phyloP scores from a whole-genome alignment of 1,139 yeast genomes.

The Wickerhamomyces sp. region DNA sequence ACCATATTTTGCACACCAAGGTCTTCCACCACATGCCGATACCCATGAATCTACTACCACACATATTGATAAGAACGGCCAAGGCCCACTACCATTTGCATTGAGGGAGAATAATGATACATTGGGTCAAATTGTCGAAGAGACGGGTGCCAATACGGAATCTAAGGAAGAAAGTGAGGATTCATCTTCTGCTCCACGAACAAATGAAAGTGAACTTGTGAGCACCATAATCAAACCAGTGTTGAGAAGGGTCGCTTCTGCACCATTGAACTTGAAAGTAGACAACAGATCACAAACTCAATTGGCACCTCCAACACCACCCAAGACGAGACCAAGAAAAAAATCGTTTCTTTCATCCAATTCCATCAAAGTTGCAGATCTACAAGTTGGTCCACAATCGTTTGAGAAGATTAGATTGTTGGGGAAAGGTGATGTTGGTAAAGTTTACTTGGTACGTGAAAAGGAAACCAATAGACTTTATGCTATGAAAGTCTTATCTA shows the following conservation, averaged over 20 bases:
- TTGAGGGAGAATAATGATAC: constrained; percentile 26
- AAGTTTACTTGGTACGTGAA: constrained; percentile 87
- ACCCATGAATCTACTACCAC: not conserved
- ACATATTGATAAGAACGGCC: constrained; percentile 16
- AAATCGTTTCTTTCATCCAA: constrained; percentile 21
- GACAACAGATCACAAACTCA: constrained; percentile 9
- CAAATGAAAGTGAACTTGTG: constrained; percentile 1
- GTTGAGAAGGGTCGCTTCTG: constrained; percentile 74
- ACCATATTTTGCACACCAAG: constrained; percentile 50
- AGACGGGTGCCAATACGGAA: constrained; percentile 2
- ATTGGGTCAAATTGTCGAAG: constrained; percentile 18
- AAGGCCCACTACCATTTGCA: constrained; percentile 31
- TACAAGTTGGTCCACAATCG: constrained; percentile 67
- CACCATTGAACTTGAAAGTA: constrained; percentile 50
- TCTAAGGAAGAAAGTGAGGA: not conserved
- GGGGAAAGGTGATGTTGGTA: constrained; percentile 98
- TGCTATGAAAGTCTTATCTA: constrained; percentile 90
- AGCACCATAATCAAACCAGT: constrained; percentile 38
- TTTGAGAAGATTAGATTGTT: constrained; percentile 83
- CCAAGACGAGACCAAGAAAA: constrained; percentile 17
- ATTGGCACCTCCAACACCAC: constrained; percentile 1
- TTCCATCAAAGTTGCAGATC: constrained; percentile 20
- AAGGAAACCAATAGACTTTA: constrained; percentile 67
- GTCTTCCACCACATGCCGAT: constrained; percentile 46
- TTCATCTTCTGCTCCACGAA: no score